Base-by-base conservation (phyloP, 2,329 filamentous ascomycete species). In the Arthrinium phaeospermum region DNA sequence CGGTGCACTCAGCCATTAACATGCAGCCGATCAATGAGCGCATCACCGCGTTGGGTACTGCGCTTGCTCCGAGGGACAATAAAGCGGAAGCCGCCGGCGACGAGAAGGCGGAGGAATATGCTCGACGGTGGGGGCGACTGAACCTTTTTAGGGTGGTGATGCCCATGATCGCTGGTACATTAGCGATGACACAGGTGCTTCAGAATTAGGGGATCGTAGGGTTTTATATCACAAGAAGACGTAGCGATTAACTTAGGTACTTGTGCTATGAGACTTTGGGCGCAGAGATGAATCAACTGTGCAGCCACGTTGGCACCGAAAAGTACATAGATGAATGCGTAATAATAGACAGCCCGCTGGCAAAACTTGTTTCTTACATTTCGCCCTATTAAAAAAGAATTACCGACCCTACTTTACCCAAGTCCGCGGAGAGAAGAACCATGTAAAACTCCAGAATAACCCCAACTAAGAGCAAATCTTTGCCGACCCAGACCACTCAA, bases 1-100 rank as follows among this genome's bases (percentile, higher is more conserved):
- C 87, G 47, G 74, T 87, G n/a, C 85, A 87, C 72, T 85, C 83
- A 16, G 85, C 85, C 2, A 70, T 84, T n/a, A 87, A 87, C 72
- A 86, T 87, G 85, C 85, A 87, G 81, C 85, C 85, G 30, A 75
- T 87, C 74, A 87, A 88, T 71, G 82, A 83, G 71, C 84, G 84
- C 77, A 72, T 87, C 22, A 83, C 44, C 24, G 44, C 44, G 24
- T 44, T 47, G 30, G 53, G 83, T 84, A 77, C 72, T 30, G 27
- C 27, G 27, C 27, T 4, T 30, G 27, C 27, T 30, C 27, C 27
- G 2, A 4, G 27, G 27, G 27, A 30, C 27, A 30, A 30, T 30
- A 30, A 30, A 30, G 27, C 27, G 4, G 27, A 87, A n/a, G 83
- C 27, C 4, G 37, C 0, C 12, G 49, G 4, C 3, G n/a, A 5